Evolutionary conservation across 2,329 filamentous ascomycete species (phyloP).

Genomic region (Knufia fluminis): DNA sequence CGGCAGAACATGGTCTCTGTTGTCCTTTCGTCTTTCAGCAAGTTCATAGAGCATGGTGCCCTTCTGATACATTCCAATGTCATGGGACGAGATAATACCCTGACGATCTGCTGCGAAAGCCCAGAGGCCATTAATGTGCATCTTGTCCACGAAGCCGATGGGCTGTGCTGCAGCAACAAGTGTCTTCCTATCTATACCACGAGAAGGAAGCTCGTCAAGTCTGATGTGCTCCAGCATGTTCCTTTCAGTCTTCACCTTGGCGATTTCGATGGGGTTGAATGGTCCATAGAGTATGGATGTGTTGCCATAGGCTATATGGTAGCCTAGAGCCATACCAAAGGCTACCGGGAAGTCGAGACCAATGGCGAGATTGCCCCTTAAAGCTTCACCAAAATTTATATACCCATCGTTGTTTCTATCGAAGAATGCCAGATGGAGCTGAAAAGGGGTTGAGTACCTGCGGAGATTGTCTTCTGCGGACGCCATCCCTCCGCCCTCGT

Average conservation of each 20-base stretch:
- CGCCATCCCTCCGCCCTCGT: no score
- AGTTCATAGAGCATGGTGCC: conserved; percentile 10
- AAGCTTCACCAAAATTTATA: conserved; percentile 9
- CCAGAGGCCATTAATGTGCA: conserved; percentile 10
- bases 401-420: conserved; percentile 9
- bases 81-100: conserved; percentile 5
- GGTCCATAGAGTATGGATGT: conserved; percentile 8
- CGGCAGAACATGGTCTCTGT: conserved; percentile 9
- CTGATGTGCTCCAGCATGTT: conserved; percentile 10
- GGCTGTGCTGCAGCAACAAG: neutral
- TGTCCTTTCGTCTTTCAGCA: conserved; percentile 7
- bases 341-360: conserved; percentile 11
- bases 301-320: conserved; percentile 9
- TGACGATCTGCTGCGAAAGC: conserved; percentile 8
- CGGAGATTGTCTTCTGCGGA: neutral
- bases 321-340: neutral
- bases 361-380: conserved; percentile 8
- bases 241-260: conserved; percentile 1
- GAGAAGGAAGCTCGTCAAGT: neutral
- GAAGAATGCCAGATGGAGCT: conserved; percentile 11
- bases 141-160: conserved; percentile 1
- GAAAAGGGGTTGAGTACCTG: conserved; percentile 9
- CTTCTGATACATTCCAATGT: conserved; percentile 5
- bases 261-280: conserved; percentile 10
- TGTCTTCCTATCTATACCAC: neutral